Evolutionary conservation across 2,329 filamentous ascomycete genomes (phyloP).

Genomic region (Cercospora sp.): DNA sequence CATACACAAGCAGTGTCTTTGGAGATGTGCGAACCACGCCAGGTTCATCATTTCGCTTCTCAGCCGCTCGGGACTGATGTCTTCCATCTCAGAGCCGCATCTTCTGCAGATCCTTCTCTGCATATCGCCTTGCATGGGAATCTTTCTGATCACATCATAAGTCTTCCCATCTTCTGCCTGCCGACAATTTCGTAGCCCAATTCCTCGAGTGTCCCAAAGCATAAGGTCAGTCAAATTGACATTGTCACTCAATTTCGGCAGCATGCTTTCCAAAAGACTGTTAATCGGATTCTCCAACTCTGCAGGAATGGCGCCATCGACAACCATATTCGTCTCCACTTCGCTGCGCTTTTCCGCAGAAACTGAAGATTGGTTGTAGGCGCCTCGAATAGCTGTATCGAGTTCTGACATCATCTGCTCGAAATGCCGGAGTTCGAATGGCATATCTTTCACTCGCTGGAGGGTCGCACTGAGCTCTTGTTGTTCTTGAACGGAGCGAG

Average conservation of each 20-base stretch:
- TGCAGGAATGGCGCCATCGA: slow-evolving; percentile 54
- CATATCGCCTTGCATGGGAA: slow-evolving; percentile 31
- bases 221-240: slow-evolving; percentile 69
- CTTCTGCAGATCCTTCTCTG: slow-evolving; percentile 43
- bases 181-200: slow-evolving; percentile 49
- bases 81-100: slow-evolving; percentile 51
- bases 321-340: slow-evolving; percentile 55
- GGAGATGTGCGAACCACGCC: slow-evolving; percentile 35
- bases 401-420: slow-evolving; percentile 57
- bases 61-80: slow-evolving; percentile 37
- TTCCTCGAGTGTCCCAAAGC: slow-evolving; percentile 68
- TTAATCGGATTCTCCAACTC: slow-evolving; percentile 52
- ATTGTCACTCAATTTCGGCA: slow-evolving; percentile 59
- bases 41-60: slow-evolving; percentile 24
- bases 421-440: slow-evolving; percentile 50
- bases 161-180: slow-evolving; percentile 45
- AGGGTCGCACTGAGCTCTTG: slow-evolving; percentile 56
- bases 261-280: slow-evolving; percentile 50
- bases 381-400: slow-evolving; percentile 63
- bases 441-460: slow-evolving; percentile 49
- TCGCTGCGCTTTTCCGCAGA: slow-evolving; percentile 48
- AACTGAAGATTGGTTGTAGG: slow-evolving; percentile 52
- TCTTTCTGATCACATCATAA: slow-evolving; percentile 58
- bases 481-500: slow-evolving; percentile 55
- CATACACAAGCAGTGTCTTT: slow-evolving; percentile 37